These are phyloP conservation scores for Parastagonospora avenae DNA, from an alignment of 2,329 filamentous ascomycete genomes.

Conservation along the genomic window DNA sequence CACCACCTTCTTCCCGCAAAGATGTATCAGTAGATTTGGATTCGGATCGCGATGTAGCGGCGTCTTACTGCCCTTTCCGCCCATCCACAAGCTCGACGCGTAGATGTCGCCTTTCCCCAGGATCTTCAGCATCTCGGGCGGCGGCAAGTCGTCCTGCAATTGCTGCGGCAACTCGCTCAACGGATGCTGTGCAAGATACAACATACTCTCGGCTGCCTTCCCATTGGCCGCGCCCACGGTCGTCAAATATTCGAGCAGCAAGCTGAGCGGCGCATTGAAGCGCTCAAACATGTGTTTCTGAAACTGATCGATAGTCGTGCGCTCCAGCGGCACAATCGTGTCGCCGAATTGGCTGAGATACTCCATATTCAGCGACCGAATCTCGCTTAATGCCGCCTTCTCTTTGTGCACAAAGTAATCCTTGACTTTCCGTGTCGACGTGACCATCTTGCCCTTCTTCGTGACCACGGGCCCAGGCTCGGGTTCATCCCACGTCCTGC, in stretches of 20 bases:
- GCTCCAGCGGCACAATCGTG: slow-evolving; percentile 64
- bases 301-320: slow-evolving; percentile 47
- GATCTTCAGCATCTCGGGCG: slow-evolving; percentile 65
- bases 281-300: slow-evolving; percentile 55
- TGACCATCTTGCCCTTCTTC: too few relatives aligned
- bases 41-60: slow-evolving; percentile 93
- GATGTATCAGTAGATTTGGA: slow-evolving; percentile 87
- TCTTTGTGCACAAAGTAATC: not conserved
- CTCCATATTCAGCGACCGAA: slow-evolving; percentile 17
- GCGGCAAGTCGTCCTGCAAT: slow-evolving; percentile 69
- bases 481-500: not conserved
- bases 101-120: slow-evolving; percentile 85
- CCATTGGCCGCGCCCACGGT: slow-evolving; percentile 44
- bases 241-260: slow-evolving; percentile 65
- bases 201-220: slow-evolving; percentile 32
- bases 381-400: not conserved
- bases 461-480: not conserved
- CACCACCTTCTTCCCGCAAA: slow-evolving; percentile 73
- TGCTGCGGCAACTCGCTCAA: slow-evolving; percentile 68
- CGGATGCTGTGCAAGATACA: slow-evolving; percentile 87
- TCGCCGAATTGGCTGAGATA: slow-evolving; percentile 50
- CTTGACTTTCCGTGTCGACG: not conserved
- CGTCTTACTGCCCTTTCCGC: slow-evolving; percentile 83
- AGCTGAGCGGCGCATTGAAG: slow-evolving; percentile 65
- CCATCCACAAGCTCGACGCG: slow-evolving; percentile 84